phyloP scores from a whole-genome alignment of 2,329 filamentous ascomycete species.

The Diplocarpon mali region DNA sequence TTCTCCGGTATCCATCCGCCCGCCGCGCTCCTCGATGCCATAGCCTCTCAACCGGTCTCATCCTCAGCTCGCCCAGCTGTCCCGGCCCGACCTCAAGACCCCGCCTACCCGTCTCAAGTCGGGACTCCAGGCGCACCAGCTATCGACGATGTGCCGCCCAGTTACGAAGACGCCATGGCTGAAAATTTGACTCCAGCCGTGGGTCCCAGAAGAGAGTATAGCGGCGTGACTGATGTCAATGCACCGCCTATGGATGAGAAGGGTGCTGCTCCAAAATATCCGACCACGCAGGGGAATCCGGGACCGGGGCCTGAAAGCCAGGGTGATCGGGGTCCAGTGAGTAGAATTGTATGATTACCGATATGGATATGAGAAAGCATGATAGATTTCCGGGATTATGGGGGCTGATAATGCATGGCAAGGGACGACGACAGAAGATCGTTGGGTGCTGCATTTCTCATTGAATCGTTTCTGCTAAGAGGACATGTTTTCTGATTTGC shows the following conservation, averaged over 20 bases:
- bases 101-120: constrained; percentile 48
- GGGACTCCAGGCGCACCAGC: constrained; percentile 33
- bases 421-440: too few relatives aligned
- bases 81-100: constrained; percentile 29
- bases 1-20: constrained; percentile 85
- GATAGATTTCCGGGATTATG: background rate
- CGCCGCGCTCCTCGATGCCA: constrained; percentile 59
- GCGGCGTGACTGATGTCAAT: constrained; percentile 51
- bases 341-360: constrained; percentile 1
- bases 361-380: background rate
- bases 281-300: constrained; percentile 4
- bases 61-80: background rate
- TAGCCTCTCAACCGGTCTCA: constrained; percentile 26
- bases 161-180: constrained; percentile 88
- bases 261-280: constrained; percentile 9
- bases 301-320: background rate
- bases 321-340: background rate
- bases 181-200: constrained; percentile 61
- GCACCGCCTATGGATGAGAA: constrained; percentile 31
- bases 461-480: too few relatives aligned
- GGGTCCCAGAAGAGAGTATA: constrained; percentile 59
- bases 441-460: too few relatives aligned
- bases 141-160: constrained; percentile 76
- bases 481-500: too few relatives aligned
- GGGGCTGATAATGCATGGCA: too few relatives aligned